phyloP scores from a whole-genome alignment of 1,284 basidiomycete species.

The Gomphus sp. region DNA sequence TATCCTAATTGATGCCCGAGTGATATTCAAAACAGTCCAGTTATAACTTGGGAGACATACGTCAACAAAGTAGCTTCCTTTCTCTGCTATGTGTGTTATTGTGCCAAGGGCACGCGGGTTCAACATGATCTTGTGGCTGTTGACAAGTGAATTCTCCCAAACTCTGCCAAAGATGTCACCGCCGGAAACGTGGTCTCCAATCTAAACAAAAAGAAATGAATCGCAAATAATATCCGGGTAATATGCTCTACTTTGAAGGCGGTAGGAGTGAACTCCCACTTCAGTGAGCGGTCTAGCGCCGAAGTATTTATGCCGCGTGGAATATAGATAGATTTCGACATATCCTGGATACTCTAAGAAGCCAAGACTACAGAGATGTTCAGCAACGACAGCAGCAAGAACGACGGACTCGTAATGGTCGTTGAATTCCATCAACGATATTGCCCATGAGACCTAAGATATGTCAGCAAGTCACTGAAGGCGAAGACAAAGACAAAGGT shows the following conservation, averaged over 20 bases:
- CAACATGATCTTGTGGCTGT: constrained; percentile 97
- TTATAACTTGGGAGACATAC: constrained; percentile 38
- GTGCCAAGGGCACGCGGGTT: constrained; percentile 91
- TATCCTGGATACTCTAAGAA: constrained; percentile 81
- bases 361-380: constrained; percentile 12
- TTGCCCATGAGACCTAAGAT: constrained; percentile 87
- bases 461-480: background rate
- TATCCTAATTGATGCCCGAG: constrained; percentile 48
- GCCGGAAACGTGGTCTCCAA: constrained; percentile 95
- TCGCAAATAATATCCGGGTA: background rate
- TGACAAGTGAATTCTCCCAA: constrained; percentile 94
- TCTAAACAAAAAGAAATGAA: constrained; percentile 29
- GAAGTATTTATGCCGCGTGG: constrained; percentile 97
- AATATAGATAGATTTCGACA: constrained; percentile 97
- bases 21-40: background rate
- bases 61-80: constrained; percentile 89
- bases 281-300: constrained; percentile 78
- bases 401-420: constrained; percentile 67
- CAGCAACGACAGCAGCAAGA: constrained; percentile 12
- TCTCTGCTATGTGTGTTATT: constrained; percentile 89
- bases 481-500: constrained; percentile 2
- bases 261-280: constrained; percentile 96
- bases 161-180: constrained; percentile 95
- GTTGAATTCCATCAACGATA: constrained; percentile 97
- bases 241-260: constrained; percentile 54